A percentile compares a stretch with the other conserved stretches of the same genome.
Evolutionary conservation across 2,329 filamentous ascomycete genomes (phyloP).

Genomic region (Myotisia sp.): DNA sequence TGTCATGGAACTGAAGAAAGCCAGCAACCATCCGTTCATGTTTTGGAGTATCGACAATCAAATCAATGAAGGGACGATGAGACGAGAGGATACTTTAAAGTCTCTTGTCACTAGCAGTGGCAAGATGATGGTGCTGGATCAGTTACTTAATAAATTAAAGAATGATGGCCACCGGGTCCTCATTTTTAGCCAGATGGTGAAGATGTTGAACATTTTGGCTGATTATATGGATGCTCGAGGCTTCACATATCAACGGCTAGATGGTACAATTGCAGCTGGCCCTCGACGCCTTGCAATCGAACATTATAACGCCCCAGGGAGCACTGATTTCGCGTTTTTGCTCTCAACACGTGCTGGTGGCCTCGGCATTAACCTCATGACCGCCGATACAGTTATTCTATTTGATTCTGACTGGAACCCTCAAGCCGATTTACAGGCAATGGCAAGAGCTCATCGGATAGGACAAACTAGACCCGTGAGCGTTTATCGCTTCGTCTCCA

Average conservation of each 20-base stretch:
- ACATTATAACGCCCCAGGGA: constrained; percentile 94
- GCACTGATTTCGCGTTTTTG: constrained; percentile 90
- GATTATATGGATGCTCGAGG: constrained; percentile 86
- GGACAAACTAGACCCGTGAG: constrained; percentile 93
- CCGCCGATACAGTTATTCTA: constrained; percentile 83
- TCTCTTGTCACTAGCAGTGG: constrained; percentile 91
- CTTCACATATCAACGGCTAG: constrained; percentile 89
- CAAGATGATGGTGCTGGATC: constrained; percentile 98
- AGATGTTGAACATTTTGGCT: constrained; percentile 89
- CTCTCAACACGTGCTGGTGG: constrained; percentile 91
- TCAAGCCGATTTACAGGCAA: constrained; percentile 92
- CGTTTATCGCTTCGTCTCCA: constrained; percentile 90
- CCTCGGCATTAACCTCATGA: constrained; percentile 90
- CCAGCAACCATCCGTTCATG: constrained; percentile 97
- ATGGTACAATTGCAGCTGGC: constrained; percentile 82
- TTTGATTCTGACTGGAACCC: constrained; percentile 99
- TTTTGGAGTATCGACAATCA: constrained; percentile 87
- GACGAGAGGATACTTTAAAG: constrained; percentile 81
- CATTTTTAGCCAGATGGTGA: constrained; percentile 99
- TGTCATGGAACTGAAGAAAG: constrained; percentile 99
- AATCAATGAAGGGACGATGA: constrained; percentile 63
- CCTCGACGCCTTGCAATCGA: constrained; percentile 89
- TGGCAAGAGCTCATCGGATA: constrained; percentile 96
- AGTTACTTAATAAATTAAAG: constrained; percentile 83
- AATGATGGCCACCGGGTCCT: constrained; percentile 88